Conservation (phyloP, 352 stramenopile genomes). For the Phytopythium helicoides region DNA sequence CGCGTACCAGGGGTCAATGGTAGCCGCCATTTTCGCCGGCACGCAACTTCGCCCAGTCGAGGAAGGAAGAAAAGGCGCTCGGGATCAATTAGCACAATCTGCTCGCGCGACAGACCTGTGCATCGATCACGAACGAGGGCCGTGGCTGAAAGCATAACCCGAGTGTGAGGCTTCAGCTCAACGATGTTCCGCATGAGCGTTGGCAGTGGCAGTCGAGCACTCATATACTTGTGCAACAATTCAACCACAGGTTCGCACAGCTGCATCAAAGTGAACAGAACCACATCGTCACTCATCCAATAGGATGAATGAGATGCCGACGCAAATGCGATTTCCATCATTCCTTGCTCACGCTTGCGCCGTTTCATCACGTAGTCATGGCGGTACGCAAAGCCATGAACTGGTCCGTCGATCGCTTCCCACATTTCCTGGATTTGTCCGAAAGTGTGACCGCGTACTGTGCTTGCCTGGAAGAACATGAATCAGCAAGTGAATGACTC, state of each 20-base stretch:
- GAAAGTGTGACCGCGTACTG: constrained; percentile 61
- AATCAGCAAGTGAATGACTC: no score
- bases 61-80: constrained; percentile 69
- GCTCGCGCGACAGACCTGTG: constrained; percentile 73
- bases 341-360: constrained; percentile 73
- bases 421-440: constrained; percentile 78
- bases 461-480: constrained; percentile 37
- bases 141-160: constrained; percentile 62
- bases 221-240: constrained; percentile 82
- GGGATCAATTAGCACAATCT: constrained; percentile 68
- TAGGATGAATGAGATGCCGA: constrained; percentile 85
- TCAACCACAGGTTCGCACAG: constrained; percentile 82
- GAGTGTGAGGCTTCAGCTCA: constrained; percentile 74
- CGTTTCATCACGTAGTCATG: constrained; percentile 82
- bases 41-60: constrained; percentile 61
- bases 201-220: constrained; percentile 61
- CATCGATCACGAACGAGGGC: constrained; percentile 76
- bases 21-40: constrained; percentile 66
- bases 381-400: constrained; percentile 72
- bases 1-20: constrained; percentile 46
- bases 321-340: constrained; percentile 86
- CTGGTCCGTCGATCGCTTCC: constrained; percentile 62
- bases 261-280: constrained; percentile 86
- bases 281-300: constrained; percentile 87
- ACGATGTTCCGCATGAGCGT: constrained; percentile 76